Percentiles rank a stretch among this genome's conserved stretches.
Evolutionary conservation across 345 rosid genomes (phyloP).

Genomic region (Rhizophora mangle): DNA sequence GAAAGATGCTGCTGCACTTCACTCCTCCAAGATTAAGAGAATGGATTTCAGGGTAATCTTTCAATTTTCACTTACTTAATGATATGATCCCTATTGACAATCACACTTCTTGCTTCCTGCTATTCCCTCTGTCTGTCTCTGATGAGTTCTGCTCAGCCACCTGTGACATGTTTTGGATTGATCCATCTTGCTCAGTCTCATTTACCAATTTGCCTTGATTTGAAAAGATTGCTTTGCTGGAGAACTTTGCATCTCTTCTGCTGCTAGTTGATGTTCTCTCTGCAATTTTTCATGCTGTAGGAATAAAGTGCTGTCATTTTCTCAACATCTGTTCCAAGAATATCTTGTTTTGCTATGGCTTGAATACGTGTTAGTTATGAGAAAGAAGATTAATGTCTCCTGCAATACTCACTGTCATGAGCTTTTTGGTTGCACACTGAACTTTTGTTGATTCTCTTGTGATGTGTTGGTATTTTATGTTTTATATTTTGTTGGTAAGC

Average conservation of each 20-base stretch:
- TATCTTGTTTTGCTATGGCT: not conserved
- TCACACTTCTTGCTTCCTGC: not conserved
- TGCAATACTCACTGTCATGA: slow-evolving; percentile 2
- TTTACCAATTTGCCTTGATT: not conserved
- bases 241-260: not conserved
- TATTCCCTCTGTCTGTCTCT: not conserved
- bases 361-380: not conserved
- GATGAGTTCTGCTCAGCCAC: too few relatives aligned
- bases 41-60: slow-evolving; percentile 52
- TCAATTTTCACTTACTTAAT: not conserved
- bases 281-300: not conserved
- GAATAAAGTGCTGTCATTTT: not conserved
- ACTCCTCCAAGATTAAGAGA: slow-evolving; percentile 45
- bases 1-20: slow-evolving; percentile 46
- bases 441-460: not conserved
- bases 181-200: not conserved
- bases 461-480: not conserved
- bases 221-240: not conserved
- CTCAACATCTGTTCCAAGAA: too few relatives aligned
- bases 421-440: not conserved
- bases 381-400: not conserved
- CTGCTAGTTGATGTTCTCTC: not conserved
- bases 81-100: not conserved
- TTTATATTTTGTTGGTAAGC: slow-evolving; percentile 8
- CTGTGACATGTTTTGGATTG: not conserved